Percentiles rank a stretch among this genome's conserved stretches.
Conservation (phyloP, 345 rosid species). For the thale cress (Arabidopsis thaliana) region TAIR10.1 NC_003071.7:13037001-13037500, state of each 20-base stretch:
- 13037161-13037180: conserved; percentile 48
- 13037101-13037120: conserved; percentile 43
- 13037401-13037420: conserved; percentile 51
- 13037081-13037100: conserved; percentile 63
- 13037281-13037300: conserved; percentile 21
- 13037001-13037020: conserved; percentile 40
- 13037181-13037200: conserved; percentile 26
- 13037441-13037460: conserved; percentile 98
- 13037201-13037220: conserved; percentile 12
- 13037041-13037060: conserved; percentile 30
- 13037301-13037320: conserved; percentile 1
- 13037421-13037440: conserved; percentile 72
- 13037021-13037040: conserved; percentile 24
- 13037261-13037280: conserved; percentile 20
- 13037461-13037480: conserved; percentile 96
- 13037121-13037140: conserved; percentile 51
- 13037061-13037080: conserved; percentile 46
- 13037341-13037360: conserved; percentile 45
- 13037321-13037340: neutral
- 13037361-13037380: conserved; percentile 25
- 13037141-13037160: conserved; percentile 56
- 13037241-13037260: conserved; percentile 18
- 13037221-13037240: conserved; percentile 8
- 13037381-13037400: conserved; percentile 22
- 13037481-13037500: conserved; percentile 90